Conservation (phyloP, 2,329 filamentous ascomycete species). For the Paecilomyces niveus region DNA sequence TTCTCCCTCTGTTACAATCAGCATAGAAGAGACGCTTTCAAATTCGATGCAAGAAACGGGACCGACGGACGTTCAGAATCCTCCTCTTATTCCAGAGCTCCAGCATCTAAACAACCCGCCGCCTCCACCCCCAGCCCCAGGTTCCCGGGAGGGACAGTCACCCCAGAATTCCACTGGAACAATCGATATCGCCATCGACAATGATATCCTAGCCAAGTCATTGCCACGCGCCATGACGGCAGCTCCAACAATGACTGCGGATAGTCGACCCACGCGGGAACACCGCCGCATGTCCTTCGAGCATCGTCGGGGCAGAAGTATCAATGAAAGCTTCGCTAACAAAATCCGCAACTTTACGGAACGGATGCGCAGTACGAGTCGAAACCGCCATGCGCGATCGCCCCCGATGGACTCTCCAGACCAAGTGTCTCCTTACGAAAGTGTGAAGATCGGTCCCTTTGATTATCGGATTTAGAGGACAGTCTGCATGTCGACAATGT, state of each 20-base stretch:
- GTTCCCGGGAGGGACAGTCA: constrained; percentile 18
- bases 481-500: not conserved
- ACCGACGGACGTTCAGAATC: constrained; percentile 17
- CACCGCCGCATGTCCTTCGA: constrained; percentile 37
- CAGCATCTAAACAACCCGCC: constrained; percentile 53
- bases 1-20: constrained; percentile 38
- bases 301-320: constrained; percentile 48
- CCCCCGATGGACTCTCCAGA: constrained; percentile 26
- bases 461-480: constrained; percentile 7
- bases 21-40: constrained; percentile 48
- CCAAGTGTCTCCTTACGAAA: constrained; percentile 22
- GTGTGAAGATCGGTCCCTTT: constrained; percentile 12
- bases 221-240: constrained; percentile 31
- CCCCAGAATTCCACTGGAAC: constrained; percentile 31
- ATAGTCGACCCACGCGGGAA: constrained; percentile 18
- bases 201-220: constrained; percentile 26
- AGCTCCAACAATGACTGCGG: constrained; percentile 21
- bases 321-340: constrained; percentile 50
- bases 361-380: constrained; percentile 53
- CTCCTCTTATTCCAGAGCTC: constrained; percentile 53
- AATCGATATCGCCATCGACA: constrained; percentile 36
- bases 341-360: constrained; percentile 50
- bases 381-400: constrained; percentile 42
- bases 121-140: constrained; percentile 42
- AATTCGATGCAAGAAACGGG: constrained; percentile 6